Percentiles rank a stretch among this genome's conserved stretches.
Evolutionary conservation across 345 rosid species (phyloP).

Genomic region (Dovyalis caffra): DNA sequence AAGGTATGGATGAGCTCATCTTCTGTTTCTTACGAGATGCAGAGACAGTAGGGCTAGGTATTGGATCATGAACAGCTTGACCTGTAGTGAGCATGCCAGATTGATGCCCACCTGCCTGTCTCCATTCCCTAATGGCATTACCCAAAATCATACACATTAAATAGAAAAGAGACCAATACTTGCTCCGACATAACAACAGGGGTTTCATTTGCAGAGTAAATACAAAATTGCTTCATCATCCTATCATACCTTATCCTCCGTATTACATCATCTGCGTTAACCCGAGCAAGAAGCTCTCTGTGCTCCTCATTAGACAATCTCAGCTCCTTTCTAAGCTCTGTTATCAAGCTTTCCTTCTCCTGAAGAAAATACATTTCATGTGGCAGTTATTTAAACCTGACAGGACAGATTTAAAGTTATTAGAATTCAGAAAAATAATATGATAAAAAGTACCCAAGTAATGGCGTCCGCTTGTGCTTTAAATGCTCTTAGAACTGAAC

Average conservation of each 20-base stretch:
- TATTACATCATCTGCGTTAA: conserved; percentile 68
- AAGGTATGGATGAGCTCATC: conserved; percentile 45
- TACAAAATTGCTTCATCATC: conserved; percentile 6
- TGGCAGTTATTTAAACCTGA: conserved; percentile 37
- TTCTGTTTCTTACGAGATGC: conserved; percentile 79
- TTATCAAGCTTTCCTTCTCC: conserved; percentile 88
- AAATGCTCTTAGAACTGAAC: conserved; percentile 78
- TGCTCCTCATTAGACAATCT: conserved; percentile 85
- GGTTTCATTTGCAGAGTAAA: neutral
- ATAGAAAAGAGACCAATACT: conserved; percentile 6
- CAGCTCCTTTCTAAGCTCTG: conserved; percentile 83
- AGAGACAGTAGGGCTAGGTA: conserved; percentile 79
- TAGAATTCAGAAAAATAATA: conserved; percentile 9
- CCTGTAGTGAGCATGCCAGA: conserved; percentile 45
- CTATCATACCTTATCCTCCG: conserved; percentile 61
- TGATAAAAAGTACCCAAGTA: conserved; percentile 65
- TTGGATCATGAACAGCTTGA: conserved; percentile 58
- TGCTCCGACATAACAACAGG: conserved; percentile 9
- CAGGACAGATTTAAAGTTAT: conserved; percentile 27
- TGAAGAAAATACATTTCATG: conserved; percentile 40
- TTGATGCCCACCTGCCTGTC: conserved; percentile 68
- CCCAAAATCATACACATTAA: conserved; percentile 9
- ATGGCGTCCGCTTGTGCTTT: conserved; percentile 96
- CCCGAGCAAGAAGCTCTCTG: conserved; percentile 75
- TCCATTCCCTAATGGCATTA: conserved; percentile 74